Conservation (phyloP, 106 monocot species). For the Xerophyta viscosa region DNA sequence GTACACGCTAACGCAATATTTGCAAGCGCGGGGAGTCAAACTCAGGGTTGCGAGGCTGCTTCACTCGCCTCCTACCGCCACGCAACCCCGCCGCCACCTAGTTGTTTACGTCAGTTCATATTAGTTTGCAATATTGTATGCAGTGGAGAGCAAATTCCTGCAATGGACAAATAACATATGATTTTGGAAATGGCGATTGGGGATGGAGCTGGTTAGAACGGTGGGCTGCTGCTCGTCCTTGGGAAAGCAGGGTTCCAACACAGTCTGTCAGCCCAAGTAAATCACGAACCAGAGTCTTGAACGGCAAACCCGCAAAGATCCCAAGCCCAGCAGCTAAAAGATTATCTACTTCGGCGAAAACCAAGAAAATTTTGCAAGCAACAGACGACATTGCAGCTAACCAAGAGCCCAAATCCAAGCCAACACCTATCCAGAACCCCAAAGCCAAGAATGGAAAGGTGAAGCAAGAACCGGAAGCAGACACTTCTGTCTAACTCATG, state of each 20-base stretch:
- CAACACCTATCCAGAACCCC: neutral
- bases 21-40: too few species aligned
- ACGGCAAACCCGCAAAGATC: slow-evolving; percentile 18
- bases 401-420: slow-evolving; percentile 19
- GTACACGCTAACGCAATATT: too few species aligned
- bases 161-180: slow-evolving; percentile 42
- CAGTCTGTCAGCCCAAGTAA: slow-evolving; percentile 26
- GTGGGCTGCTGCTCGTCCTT: slow-evolving; percentile 84
- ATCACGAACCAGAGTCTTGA: slow-evolving; percentile 14
- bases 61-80: too few species aligned
- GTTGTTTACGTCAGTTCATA: too few species aligned
- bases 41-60: too few species aligned
- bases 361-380: slow-evolving; percentile 19
- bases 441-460: slow-evolving; percentile 17
- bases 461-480: slow-evolving; percentile 13
- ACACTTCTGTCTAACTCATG: slow-evolving; percentile 5
- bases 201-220: slow-evolving; percentile 91
- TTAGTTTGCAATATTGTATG: too few species aligned
- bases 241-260: slow-evolving; percentile 44
- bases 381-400: slow-evolving; percentile 13
- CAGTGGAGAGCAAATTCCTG: slow-evolving; percentile 73
- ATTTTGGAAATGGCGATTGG: slow-evolving; percentile 61
- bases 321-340: slow-evolving; percentile 6
- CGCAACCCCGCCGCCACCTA: too few species aligned
- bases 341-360: slow-evolving; percentile 11